Evolutionary conservation across 331 rosid genomes (phyloP).

Genomic region (Acacia concinna): DNA sequence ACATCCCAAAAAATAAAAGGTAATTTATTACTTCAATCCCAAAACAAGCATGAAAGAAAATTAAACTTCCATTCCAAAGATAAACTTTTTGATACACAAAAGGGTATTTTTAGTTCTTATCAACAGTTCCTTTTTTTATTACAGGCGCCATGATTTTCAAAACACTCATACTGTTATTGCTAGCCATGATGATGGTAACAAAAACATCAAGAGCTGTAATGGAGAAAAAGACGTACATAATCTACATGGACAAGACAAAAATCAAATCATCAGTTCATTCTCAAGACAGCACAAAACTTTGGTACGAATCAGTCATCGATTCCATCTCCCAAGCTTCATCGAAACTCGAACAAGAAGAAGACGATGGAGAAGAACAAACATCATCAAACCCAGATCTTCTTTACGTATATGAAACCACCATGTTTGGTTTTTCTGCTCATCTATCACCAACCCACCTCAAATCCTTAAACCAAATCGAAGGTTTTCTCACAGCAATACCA

Average conservation of each 20-base stretch:
- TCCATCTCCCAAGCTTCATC: slow-evolving; percentile 44
- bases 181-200: slow-evolving; percentile 40
- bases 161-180: slow-evolving; percentile 30
- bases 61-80: background rate
- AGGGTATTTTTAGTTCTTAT: background rate
- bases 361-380: slow-evolving; percentile 27
- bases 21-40: too few relatives aligned
- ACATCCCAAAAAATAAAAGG: too few relatives aligned
- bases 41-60: background rate
- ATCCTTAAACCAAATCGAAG: slow-evolving; percentile 40
- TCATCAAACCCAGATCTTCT: slow-evolving; percentile 43
- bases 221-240: slow-evolving; percentile 54
- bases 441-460: slow-evolving; percentile 52
- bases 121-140: background rate
- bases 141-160: slow-evolving; percentile 50
- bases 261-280: slow-evolving; percentile 39
- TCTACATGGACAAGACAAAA: slow-evolving; percentile 65
- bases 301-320: slow-evolving; percentile 52
- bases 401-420: slow-evolving; percentile 51
- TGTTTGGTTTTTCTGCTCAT: slow-evolving; percentile 70
- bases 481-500: slow-evolving; percentile 59
- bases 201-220: slow-evolving; percentile 35
- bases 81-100: background rate
- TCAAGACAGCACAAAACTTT: slow-evolving; percentile 40
- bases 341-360: background rate